phyloP scores from a whole-genome alignment of 345 rosid species.

The Alliaria petiolata region DNA sequence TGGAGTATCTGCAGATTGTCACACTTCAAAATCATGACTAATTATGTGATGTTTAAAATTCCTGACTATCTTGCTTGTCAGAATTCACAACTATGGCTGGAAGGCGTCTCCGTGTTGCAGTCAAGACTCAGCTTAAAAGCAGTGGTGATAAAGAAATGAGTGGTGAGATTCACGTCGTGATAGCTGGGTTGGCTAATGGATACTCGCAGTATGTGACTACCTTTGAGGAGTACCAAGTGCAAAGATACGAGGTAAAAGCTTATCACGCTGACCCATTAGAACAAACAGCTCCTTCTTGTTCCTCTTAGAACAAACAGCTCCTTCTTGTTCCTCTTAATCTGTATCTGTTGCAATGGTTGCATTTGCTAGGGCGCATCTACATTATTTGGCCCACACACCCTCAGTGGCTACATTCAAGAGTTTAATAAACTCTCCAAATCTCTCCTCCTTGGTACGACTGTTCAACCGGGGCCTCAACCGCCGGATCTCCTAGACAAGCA shows the following conservation, averaged over 20 bases:
- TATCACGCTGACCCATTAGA: neutral
- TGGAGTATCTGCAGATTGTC: constrained; percentile 11
- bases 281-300: neutral
- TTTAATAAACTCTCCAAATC: constrained; percentile 74
- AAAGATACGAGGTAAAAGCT: constrained; percentile 86
- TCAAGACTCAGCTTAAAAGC: constrained; percentile 59
- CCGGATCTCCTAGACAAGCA: constrained; percentile 78
- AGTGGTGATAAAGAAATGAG: constrained; percentile 40
- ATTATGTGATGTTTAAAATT: constrained; percentile 3
- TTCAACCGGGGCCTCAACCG: constrained; percentile 66
- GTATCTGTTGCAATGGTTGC: constrained; percentile 10
- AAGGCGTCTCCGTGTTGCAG: constrained; percentile 97
- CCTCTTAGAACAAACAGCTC: neutral
- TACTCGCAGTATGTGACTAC: constrained; percentile 95
- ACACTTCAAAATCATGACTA: neutral
- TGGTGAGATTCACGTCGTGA: constrained; percentile 60
- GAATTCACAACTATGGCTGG: constrained; percentile 99
- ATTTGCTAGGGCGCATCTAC: constrained; percentile 88
- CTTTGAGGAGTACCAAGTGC: constrained; percentile 86
- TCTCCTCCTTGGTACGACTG: constrained; percentile 48
- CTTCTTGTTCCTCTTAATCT: constrained; percentile 1
- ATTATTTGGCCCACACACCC: constrained; percentile 86
- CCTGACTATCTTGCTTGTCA: constrained; percentile 29
- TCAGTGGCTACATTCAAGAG: constrained; percentile 87
- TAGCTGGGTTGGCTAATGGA: constrained; percentile 92